phyloP scores from a whole-genome alignment of 2,329 filamentous ascomycete species.

The Talaromyces rugulosus region DNA sequence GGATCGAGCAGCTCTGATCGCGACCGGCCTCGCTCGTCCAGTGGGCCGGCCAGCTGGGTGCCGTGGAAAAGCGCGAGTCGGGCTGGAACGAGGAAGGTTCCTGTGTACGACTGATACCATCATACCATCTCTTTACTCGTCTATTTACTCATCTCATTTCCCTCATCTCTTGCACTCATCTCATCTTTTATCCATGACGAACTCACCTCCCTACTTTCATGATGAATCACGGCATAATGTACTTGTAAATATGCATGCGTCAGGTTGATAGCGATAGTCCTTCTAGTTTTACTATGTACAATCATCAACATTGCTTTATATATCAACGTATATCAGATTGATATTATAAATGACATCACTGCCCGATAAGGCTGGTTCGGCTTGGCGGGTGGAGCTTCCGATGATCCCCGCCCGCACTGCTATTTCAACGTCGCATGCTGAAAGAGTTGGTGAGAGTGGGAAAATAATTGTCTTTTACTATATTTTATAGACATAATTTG shows the following conservation, averaged over 20 bases:
- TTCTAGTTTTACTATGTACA: not conserved
- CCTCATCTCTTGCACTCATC: not conserved
- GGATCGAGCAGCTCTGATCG: conserved; percentile 18
- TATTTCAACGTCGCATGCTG: not conserved
- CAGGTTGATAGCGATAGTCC: not conserved
- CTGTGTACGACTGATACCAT: conserved; percentile 2
- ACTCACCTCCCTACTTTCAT: not conserved
- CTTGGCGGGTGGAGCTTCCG: not conserved
- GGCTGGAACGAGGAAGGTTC: not conserved
- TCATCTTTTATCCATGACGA: not conserved
- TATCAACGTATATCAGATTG: not conserved
- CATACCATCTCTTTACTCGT: not conserved
- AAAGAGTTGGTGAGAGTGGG: not conserved
- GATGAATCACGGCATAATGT: not conserved
- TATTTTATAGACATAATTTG: not conserved
- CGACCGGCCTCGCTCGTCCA: conserved; percentile 18
- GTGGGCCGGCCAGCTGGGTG: conserved; percentile 13
- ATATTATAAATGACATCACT: not conserved
- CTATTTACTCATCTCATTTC: not conserved
- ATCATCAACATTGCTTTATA: not conserved
- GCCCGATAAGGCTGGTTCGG: not conserved
- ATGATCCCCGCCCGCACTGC: not conserved
- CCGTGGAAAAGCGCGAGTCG: conserved; percentile 19
- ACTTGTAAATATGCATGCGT: not conserved
- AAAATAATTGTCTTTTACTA: not conserved